phyloP scores from a whole-genome alignment of 495 filamentous ascomycete genomes.

The Aspergillus panamensis region DNA sequence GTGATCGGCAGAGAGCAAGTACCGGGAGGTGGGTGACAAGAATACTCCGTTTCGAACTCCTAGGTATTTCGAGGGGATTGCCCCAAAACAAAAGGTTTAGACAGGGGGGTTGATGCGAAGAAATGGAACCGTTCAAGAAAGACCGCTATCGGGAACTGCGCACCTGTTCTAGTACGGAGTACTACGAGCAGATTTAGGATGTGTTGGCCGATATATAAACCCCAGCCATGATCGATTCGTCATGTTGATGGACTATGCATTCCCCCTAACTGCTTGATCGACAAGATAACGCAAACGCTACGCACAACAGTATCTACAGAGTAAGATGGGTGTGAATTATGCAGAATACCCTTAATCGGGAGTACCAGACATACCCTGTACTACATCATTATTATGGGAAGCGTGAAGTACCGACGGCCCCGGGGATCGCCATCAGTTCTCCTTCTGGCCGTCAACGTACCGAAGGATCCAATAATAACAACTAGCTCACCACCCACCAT shows the following conservation, averaged over 20 bases:
- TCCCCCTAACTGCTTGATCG: neutral
- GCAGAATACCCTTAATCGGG: neutral
- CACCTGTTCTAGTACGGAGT: too few species aligned
- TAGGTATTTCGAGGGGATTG: neutral
- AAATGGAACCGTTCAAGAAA: too few species aligned
- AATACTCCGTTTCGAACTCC: neutral
- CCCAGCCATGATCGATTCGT: neutral
- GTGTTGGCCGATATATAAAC: too few species aligned
- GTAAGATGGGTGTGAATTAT: neutral
- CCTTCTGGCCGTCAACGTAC: too few species aligned
- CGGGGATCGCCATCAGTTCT: too few species aligned
- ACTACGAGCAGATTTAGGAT: too few species aligned
- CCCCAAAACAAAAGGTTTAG: too few species aligned
- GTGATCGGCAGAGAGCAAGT: neutral
- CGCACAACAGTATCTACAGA: neutral
- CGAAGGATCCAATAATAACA: neutral
- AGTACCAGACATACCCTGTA: neutral
- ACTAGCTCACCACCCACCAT: neutral
- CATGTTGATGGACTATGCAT: neutral
- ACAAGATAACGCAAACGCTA: neutral
- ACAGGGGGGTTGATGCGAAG: too few species aligned
- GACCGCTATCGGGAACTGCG: too few species aligned
- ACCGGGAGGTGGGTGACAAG: neutral
- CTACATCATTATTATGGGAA: neutral
- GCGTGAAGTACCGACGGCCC: too few species aligned